Base-by-base conservation (phyloP, 2,329 filamentous ascomycete species). In the Alternaria arbusti region DNA sequence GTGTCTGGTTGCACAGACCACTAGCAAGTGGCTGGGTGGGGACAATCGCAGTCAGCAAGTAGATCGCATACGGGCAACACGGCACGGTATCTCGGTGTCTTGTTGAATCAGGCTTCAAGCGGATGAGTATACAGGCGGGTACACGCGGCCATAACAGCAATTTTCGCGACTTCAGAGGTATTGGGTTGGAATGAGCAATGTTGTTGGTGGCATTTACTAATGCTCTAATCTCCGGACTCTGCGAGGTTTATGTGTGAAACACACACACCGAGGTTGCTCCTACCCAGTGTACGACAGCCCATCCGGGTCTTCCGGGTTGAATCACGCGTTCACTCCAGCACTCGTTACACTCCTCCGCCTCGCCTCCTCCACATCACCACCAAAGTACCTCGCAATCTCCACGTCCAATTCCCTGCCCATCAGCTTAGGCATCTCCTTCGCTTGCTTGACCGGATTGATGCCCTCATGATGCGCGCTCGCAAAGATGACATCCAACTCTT, bases 401-500 rank as follows among this genome's bases (percentile, higher is more conserved):
- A 51, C 57, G 51, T 59, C 56, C 57, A 66, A 36, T 46, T 57
- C 50, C 17, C 52, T 60, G 1, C 62, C 52, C 36, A 59, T 50
- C 15, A 57, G n/a, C 22, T 65, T 67, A 7, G 58, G 50, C 58
- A 64, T 66, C 15, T 57, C 68, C 17, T 28, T 61, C 6, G 44
- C 52, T 20, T 30, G 50, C 54, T 54, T 56, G 25, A 66, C 60
- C 10, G 56, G 52, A n/a, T 43, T 63, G 12, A 60, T 26, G 6
- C 54, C 54, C 5, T 61, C 40, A 15, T 52, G 45, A 36, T 66
- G 28, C 54, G 64, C 73, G 28, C 54, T 65, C n/a, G 73, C 73
- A 57, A 84, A 84, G 57, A 84, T 71, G n/a, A 75, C 74, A 68
- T 85, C 83, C 25, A 85, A 82, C 57, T 86, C 82, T 61, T 85